Base-by-base conservation (phyloP, 768 basidiomycete species). In the Termitomyces eurrhizus region DNA sequence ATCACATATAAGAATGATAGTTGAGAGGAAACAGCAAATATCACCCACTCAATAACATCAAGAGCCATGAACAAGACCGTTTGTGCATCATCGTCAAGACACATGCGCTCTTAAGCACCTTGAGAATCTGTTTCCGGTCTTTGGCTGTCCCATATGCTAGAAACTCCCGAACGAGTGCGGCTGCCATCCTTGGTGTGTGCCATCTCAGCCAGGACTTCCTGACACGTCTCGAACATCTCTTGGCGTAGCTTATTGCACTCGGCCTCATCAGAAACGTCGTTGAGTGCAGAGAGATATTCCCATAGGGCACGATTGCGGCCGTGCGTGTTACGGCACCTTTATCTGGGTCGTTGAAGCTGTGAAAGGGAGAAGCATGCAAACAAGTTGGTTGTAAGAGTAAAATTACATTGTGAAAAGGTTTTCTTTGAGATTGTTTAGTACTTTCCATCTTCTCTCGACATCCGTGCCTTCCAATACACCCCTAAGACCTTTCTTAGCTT, bases 111-210 rank as follows among this genome's bases (percentile, higher is more conserved):
- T 94, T 95, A 54, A 98, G 80, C 6, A 85, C 82, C 77, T 95
- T 95, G 57, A 96, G 78, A 55, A 95, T 92, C 63, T 89, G 87
- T 81, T 97, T 98, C 58, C 95, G 84, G 71, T 97, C 94, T 89
- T 97, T 98, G 4, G 95, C 93, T 13, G 82, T 84, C 5, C 93
- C 93, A 48, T 82, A 80, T 0, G 88, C 92, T 41, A 96, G 80
- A 71, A 97, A 91, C 63, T 94, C 88, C 46, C 95, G 85, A 3
- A 91, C 93, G 32, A 83, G 21, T 87, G 24, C 91, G 85, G 60
- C 92, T 92, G 21, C 95, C 95, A 66, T 96, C 92, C 68, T 86
- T 93, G 16, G 95, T 98, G 68, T 98, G 95, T 0, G 95, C 92
- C 82, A 96, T 91, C 69, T 97, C 95, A 0, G 94, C 88, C 7